Conservation (phyloP, 148 eudicot species). For the Amaranthus palmeri region DNA sequence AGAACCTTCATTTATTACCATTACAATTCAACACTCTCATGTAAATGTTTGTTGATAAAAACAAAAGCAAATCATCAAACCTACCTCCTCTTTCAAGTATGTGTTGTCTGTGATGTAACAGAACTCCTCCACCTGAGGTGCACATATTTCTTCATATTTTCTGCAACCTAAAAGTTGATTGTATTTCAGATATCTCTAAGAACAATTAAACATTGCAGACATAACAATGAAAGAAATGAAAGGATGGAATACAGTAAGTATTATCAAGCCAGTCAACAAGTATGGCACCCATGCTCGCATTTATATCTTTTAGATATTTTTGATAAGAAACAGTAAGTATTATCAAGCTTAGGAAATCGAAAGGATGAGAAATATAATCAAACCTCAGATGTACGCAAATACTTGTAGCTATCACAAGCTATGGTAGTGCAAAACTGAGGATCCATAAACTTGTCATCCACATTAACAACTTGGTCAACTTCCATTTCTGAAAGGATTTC, state of each 20-base stretch:
- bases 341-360: too few species aligned
- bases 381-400: constrained; percentile 86
- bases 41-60: too few species aligned
- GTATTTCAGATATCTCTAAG: too few species aligned
- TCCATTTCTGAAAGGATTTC: constrained; percentile 46
- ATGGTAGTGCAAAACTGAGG: constrained; percentile 89
- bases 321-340: not conserved
- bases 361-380: not conserved
- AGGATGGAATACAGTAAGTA: constrained; percentile 61
- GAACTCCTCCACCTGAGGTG: constrained; percentile 96
- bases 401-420: constrained; percentile 89
- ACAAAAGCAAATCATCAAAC: too few species aligned
- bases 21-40: too few species aligned
- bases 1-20: constrained; percentile 53
- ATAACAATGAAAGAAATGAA: not conserved
- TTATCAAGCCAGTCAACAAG: constrained; percentile 96
- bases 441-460: constrained; percentile 63
- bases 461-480: constrained; percentile 42
- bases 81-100: constrained; percentile 88
- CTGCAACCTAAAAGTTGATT: constrained; percentile 58
- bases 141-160: constrained; percentile 96
- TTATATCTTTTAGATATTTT: constrained; percentile 44
- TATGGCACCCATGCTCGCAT: constrained; percentile 88
- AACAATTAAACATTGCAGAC: not conserved
- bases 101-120: constrained; percentile 97